Conservation (phyloP, 225 moss, liverwort and hornwort species). For the Sphagnum tenellum region DNA sequence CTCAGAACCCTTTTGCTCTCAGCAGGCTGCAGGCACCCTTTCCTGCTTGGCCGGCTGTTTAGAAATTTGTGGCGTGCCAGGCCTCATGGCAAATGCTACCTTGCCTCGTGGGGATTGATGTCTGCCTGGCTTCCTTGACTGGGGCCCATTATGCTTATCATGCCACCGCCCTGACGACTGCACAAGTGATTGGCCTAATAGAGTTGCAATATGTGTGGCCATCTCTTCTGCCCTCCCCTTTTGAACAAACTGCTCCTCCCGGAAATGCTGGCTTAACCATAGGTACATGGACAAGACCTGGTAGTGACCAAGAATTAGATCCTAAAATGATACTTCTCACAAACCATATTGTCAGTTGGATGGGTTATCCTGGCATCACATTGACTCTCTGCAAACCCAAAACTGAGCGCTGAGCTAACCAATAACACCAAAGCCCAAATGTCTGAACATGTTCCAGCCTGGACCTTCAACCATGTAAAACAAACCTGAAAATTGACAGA, state of each 20-base stretch:
- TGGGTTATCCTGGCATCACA: too few relatives aligned
- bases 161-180: slow-evolving; percentile 92
- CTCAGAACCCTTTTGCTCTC: too few relatives aligned
- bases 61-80: slow-evolving; percentile 5
- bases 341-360: too few relatives aligned
- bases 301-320: not conserved
- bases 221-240: slow-evolving; percentile 74
- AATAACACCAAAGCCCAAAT: too few relatives aligned
- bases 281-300: slow-evolving; percentile 61
- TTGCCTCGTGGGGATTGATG: slow-evolving; percentile 6
- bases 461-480: too few relatives aligned
- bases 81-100: slow-evolving; percentile 15
- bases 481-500: too few relatives aligned
- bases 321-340: too few relatives aligned
- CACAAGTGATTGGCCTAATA: slow-evolving; percentile 80
- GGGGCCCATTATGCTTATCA: slow-evolving; percentile 23
- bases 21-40: too few relatives aligned
- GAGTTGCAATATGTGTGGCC: slow-evolving; percentile 79
- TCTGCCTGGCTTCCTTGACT: slow-evolving; percentile 32
- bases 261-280: slow-evolving; percentile 91
- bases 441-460: too few relatives aligned
- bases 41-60: too few relatives aligned
- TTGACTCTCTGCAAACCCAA: too few relatives aligned
- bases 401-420: too few relatives aligned
- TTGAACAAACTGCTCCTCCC: slow-evolving; percentile 81